Evolutionary conservation across 1,284 basidiomycete genomes (phyloP).

Genomic region (Ceratobasidium sp.): DNA sequence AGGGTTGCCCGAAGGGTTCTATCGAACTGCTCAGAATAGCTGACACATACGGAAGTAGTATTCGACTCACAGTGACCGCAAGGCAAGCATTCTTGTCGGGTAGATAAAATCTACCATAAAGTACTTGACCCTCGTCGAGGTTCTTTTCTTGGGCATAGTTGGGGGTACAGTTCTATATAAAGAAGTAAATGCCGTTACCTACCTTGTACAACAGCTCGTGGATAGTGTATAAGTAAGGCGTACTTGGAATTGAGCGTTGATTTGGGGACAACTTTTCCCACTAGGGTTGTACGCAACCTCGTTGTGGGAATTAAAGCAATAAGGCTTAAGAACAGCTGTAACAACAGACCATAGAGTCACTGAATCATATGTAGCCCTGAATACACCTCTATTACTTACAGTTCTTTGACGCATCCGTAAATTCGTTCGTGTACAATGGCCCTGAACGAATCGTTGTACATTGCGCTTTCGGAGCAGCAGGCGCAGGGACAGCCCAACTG

Average conservation of each 20-base stretch:
- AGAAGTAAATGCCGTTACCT: no score
- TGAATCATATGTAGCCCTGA: no score
- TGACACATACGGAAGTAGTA: neutral
- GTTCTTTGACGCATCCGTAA: neutral
- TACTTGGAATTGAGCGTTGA: conserved; percentile 12
- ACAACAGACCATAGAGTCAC: no score
- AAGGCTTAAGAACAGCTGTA: neutral
- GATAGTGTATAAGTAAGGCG: neutral
- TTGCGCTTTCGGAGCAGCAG: neutral
- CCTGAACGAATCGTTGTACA: neutral
- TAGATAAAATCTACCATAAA: conserved; percentile 1
- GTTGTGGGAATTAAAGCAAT: neutral
- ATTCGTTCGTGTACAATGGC: neutral
- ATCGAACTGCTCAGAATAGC: neutral
- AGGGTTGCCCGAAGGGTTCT: neutral
- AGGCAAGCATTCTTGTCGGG: neutral
- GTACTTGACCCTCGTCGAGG: neutral
- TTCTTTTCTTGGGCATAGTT: neutral
- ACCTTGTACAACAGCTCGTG: no score
- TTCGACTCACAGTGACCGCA: neutral
- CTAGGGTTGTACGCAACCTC: neutral
- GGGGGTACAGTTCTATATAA: conserved; percentile 4
- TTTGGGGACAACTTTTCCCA: neutral
- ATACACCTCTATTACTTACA: neutral
- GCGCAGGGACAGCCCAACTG: neutral